Evolutionary conservation across 2,329 filamentous ascomycete species (phyloP).

Genomic region (Scopulariopsis brevicaulis): DNA sequence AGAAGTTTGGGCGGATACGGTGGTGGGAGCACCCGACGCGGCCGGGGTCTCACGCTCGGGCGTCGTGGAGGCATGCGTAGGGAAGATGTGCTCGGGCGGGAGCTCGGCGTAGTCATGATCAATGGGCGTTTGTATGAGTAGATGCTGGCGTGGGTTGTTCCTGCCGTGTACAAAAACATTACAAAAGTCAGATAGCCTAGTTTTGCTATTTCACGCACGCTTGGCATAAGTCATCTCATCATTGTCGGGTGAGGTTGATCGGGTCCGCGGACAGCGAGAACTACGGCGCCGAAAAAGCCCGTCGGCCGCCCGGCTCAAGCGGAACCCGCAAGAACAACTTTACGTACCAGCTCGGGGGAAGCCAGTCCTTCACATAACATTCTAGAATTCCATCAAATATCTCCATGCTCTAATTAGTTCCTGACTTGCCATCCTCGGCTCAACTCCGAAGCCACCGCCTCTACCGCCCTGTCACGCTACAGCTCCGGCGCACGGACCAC

Average conservation of each 20-base stretch:
- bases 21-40: conserved; percentile 40
- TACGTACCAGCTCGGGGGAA: too few species aligned
- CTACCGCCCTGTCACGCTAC: background rate
- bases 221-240: too few species aligned
- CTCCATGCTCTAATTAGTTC: background rate
- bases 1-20: conserved; percentile 42
- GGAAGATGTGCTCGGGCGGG: background rate
- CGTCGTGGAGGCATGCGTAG: background rate
- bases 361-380: too few species aligned
- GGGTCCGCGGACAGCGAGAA: too few species aligned
- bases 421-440: background rate
- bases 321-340: too few species aligned
- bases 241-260: too few species aligned
- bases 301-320: too few species aligned
- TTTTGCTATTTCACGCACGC: too few species aligned
- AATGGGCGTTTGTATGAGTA: background rate
- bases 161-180: background rate
- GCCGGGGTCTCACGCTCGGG: background rate
- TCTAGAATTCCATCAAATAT: too few species aligned
- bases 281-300: too few species aligned
- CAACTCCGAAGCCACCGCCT: background rate
- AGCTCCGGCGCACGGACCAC: background rate
- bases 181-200: background rate
- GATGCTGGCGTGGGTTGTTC: background rate
- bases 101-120: background rate